Base-by-base conservation (phyloP, 805 yeast species). In the Blastobotrys parvus region DNA sequence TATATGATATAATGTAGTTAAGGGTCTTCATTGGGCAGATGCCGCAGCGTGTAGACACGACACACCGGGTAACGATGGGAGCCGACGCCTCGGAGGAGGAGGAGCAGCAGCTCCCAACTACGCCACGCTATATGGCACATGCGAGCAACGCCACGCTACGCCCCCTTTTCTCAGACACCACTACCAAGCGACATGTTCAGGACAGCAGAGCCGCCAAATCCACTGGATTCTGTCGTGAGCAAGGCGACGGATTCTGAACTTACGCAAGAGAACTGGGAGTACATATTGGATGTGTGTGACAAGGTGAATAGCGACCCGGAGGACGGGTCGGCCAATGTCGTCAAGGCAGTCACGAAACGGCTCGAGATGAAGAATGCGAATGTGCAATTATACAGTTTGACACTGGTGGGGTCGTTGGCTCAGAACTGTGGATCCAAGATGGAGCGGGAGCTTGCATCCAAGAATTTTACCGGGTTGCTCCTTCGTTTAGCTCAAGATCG, bases 341-440 rank as follows among this genome's bases (percentile, higher is more conserved):
- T 80, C 18, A 53, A 61, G 18, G 59, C 74, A 1, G 58, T 82
- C 15, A 64, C 67, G 45, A 62, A 66, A 30, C 70, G 82, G 41
- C 62, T 82, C 20, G 62, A 62, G 21, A 67, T 68, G 30, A 62
- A 66, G 21, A 80, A 79, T 53, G 89, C 84, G 17, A 83, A 82
- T 57, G 77, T 79, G 2, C 73, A 80, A 33, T 59, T 83, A 40
- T 69, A 84, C 55, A 62, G 82, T 0, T 55, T 83, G 39, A 64
- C 69, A 7, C 56, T 68, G 35, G 54, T 80, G 17, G 71, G 73
- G 22, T 75, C 87, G 4, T 54, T 83, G 22, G 85, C 87, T 2
- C 87, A 82, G 57, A 83, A 82, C 59, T 82, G 90, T 60, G 89
- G 89, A 2, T 75, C 86, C 10, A 70, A 77, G 57, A 71, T 78